Evolutionary conservation across 1,284 basidiomycete species (phyloP).

Genomic region (Amylostereum areolatum): DNA sequence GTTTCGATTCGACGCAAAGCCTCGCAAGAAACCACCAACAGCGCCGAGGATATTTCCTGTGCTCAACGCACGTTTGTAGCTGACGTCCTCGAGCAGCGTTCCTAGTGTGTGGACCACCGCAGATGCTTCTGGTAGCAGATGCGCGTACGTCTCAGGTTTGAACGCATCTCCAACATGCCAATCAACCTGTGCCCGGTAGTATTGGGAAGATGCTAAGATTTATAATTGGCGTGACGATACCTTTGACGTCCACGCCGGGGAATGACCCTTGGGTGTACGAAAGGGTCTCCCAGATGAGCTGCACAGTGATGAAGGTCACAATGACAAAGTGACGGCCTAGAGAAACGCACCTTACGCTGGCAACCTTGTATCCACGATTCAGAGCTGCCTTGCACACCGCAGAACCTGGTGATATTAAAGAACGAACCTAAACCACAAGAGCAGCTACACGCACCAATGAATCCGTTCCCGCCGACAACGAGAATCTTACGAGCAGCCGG

Average conservation of each 20-base stretch:
- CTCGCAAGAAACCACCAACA: constrained; percentile 37
- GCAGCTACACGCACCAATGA: constrained; percentile 60
- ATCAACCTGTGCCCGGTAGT: constrained; percentile 47
- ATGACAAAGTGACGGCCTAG: constrained; percentile 1
- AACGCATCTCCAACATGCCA: constrained; percentile 82
- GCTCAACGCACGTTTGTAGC: constrained; percentile 75
- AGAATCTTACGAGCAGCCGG: constrained; percentile 53
- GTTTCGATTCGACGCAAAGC: constrained; percentile 40
- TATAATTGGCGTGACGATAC: constrained; percentile 28
- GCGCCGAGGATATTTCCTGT: constrained; percentile 54
- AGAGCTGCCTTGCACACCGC: constrained; percentile 87
- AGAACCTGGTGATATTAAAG: constrained; percentile 57
- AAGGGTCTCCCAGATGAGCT: constrained; percentile 88
- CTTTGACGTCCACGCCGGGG: constrained; percentile 79
- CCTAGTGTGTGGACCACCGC: constrained; percentile 96
- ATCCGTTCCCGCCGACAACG: constrained; percentile 93
- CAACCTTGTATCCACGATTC: constrained; percentile 79
- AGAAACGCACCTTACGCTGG: constrained; percentile 72
- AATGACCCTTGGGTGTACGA: constrained; percentile 82
- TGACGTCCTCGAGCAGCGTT: constrained; percentile 76
- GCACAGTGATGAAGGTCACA: constrained; percentile 1
- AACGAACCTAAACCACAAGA: background rate
- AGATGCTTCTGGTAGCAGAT: constrained; percentile 57
- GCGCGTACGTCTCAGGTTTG: constrained; percentile 66
- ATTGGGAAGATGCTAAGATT: constrained; percentile 1